These are phyloP conservation scores for Nicotiana sylvestris DNA, from an alignment of 257 asterid genomes.

Conservation along the genomic window DNA sequence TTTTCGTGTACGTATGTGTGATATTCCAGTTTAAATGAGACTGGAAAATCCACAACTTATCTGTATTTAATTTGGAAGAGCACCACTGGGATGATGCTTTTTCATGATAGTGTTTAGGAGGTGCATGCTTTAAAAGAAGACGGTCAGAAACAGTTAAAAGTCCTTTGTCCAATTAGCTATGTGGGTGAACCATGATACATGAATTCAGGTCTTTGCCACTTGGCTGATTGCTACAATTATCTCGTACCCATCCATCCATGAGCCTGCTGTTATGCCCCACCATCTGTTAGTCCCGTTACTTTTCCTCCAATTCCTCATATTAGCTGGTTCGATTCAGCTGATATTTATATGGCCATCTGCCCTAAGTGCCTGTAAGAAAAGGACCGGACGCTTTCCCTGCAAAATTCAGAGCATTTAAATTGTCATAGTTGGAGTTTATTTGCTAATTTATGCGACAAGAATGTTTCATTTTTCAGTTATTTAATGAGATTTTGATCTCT, in stretches of 20 bases:
- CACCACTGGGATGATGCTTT: background rate
- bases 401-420: background rate
- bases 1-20: background rate
- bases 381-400: background rate
- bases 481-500: background rate
- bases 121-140: background rate
- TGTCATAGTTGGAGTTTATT: constrained; percentile 7
- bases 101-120: background rate
- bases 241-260: constrained; percentile 1
- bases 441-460: constrained; percentile 6
- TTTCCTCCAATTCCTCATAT: background rate
- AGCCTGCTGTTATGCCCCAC: background rate
- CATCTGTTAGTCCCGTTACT: background rate
- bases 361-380: background rate
- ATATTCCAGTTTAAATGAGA: background rate
- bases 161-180: background rate
- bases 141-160: background rate
- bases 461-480: background rate
- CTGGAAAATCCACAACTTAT: background rate
- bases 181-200: background rate
- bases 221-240: background rate
- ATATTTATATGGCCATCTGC: background rate
- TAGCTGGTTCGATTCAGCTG: background rate
- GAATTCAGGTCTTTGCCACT: background rate
- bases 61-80: background rate